Evolutionary conservation across 169 alveolate genomes (phyloP).

Genomic region (Cystoisospora suis): DNA sequence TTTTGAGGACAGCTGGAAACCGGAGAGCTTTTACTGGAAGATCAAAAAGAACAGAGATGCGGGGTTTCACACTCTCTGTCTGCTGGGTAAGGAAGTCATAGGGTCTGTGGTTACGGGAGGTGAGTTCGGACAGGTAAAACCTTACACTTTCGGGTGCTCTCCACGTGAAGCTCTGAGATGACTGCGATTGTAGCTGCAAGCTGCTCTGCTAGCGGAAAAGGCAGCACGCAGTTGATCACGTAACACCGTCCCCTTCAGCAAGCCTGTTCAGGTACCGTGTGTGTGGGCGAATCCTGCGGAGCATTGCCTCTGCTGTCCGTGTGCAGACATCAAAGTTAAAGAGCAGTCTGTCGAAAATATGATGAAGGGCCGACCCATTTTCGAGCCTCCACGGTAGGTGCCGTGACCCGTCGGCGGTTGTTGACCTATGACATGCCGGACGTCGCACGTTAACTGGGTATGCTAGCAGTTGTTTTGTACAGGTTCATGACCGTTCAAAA

Average conservation of each 20-base stretch:
- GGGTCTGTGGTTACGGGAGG: neutral
- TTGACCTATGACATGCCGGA: neutral
- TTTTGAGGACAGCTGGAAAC: conserved; percentile 97
- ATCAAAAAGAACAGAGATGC: conserved; percentile 85
- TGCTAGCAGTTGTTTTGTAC: neutral
- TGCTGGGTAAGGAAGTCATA: conserved; percentile 79
- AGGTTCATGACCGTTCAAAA: conserved; percentile 65
- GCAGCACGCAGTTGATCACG: neutral
- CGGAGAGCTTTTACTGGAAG: conserved; percentile 95
- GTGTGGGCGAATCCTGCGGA: neutral
- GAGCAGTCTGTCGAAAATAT: conserved; percentile 96
- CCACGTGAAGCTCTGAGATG: neutral
- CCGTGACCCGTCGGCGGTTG: neutral
- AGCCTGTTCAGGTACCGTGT: neutral
- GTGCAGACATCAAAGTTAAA: conserved; percentile 95
- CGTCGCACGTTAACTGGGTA: neutral
- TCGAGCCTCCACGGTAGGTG: conserved; percentile 90
- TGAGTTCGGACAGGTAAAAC: no score
- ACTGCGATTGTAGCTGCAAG: neutral
- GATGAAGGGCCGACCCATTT: conserved; percentile 90
- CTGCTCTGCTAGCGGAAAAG: neutral
- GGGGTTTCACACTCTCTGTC: conserved; percentile 95
- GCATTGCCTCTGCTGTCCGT: neutral
- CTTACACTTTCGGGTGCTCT: neutral
- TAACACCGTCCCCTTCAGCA: neutral